Conservation (phyloP, 768 basidiomycete genomes). For the Rhizopogon roseolus region DNA sequence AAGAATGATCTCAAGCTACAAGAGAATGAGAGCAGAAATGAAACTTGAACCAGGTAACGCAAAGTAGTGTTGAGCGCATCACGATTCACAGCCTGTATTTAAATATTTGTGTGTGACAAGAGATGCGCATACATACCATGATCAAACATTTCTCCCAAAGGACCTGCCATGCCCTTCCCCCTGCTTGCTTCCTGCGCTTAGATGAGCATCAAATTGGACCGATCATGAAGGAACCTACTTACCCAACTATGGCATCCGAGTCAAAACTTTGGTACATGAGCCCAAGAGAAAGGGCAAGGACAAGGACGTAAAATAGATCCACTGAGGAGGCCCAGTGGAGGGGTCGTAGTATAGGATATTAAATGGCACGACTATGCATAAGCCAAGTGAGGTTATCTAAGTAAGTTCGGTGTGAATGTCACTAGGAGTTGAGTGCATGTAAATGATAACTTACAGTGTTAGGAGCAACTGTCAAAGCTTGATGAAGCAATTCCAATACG, state of each 20-base stretch:
- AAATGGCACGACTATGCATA: constrained; percentile 70
- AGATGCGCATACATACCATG: constrained; percentile 55
- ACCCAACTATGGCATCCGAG: constrained; percentile 91
- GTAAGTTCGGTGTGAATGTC: constrained; percentile 1
- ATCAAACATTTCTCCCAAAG: constrained; percentile 97
- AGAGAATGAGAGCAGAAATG: neutral
- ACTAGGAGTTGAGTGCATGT: too few relatives aligned
- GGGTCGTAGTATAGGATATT: constrained; percentile 92
- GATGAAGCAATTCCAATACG: constrained; percentile 91
- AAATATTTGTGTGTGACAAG: neutral
- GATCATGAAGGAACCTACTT: constrained; percentile 17
- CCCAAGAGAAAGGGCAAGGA: neutral
- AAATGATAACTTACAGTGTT: constrained; percentile 79
- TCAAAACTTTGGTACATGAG: constrained; percentile 81
- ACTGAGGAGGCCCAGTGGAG: constrained; percentile 68
- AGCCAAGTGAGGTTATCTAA: constrained; percentile 89
- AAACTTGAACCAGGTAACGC: constrained; percentile 8
- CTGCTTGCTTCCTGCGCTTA: constrained; percentile 77
- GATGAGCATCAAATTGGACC: constrained; percentile 11
- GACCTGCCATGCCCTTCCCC: constrained; percentile 95
- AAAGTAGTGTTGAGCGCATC: constrained; percentile 94
- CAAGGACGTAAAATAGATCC: constrained; percentile 87
- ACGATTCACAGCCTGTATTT: constrained; percentile 72
- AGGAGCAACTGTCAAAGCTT: constrained; percentile 83
- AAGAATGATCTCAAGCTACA: constrained; percentile 82